A percentile compares a stretch with the other conserved stretches of the same genome.
phyloP scores from a whole-genome alignment of 2,329 filamentous ascomycete species.

The Pseudocercospora fuligena region DNA sequence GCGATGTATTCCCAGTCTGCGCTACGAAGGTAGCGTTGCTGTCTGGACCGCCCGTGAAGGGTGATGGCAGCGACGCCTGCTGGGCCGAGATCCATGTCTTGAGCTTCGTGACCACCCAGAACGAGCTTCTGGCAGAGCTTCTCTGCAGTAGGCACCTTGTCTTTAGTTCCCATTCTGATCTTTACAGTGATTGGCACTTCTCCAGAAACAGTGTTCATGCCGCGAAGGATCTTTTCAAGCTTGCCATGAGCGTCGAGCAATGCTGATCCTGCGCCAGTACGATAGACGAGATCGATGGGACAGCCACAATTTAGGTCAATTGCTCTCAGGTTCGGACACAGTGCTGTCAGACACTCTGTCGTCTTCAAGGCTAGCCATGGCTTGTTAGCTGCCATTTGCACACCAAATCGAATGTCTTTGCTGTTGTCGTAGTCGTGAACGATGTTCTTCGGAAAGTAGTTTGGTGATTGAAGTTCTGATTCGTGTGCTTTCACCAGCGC shows the following conservation, averaged over 20 bases:
- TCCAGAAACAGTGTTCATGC: slow-evolving; percentile 92
- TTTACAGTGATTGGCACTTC: slow-evolving; percentile 93
- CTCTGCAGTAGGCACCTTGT: slow-evolving; percentile 76
- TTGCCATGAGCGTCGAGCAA: slow-evolving; percentile 87
- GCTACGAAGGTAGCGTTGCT: slow-evolving; percentile 88
- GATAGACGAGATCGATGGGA: slow-evolving; percentile 92
- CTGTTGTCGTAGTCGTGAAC: slow-evolving; percentile 80
- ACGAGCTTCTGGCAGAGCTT: slow-evolving; percentile 83
- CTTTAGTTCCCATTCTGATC: slow-evolving; percentile 87
- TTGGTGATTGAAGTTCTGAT: slow-evolving; percentile 75
- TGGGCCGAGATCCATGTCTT: slow-evolving; percentile 68
- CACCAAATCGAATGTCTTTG: slow-evolving; percentile 85
- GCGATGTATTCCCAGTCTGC: slow-evolving; percentile 97
- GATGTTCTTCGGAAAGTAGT: slow-evolving; percentile 63
- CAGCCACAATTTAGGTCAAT: slow-evolving; percentile 98
- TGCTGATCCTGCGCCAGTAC: slow-evolving; percentile 85
- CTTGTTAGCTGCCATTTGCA: slow-evolving; percentile 90
- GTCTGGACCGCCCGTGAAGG: slow-evolving; percentile 87
- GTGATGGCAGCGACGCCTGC: slow-evolving; percentile 94
- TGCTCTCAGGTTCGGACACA: slow-evolving; percentile 81
- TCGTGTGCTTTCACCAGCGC: slow-evolving; percentile 91
- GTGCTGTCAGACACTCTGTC: slow-evolving; percentile 76
- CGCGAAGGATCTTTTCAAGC: slow-evolving; percentile 90
- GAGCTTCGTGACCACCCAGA: slow-evolving; percentile 75
- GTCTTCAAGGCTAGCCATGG: slow-evolving; percentile 89